These are phyloP conservation scores for Fraxinus nigra DNA, from an alignment of 305 asterid genomes.

Conservation along the genomic window DNA sequence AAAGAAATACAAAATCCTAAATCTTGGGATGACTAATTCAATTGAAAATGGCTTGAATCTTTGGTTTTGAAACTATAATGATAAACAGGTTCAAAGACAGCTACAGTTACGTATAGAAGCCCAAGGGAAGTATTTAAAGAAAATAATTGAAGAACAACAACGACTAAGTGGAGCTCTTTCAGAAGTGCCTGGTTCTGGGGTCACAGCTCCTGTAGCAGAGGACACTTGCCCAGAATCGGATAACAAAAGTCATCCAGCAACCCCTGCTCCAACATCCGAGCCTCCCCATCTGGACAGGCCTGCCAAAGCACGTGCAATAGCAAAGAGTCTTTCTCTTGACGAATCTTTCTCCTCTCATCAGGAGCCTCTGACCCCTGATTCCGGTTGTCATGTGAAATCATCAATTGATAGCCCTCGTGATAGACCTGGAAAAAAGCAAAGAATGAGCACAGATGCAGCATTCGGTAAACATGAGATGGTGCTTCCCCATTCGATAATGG, in stretches of 20 bases:
- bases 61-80: not conserved
- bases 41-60: not conserved
- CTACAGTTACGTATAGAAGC: slow-evolving; percentile 93
- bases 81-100: slow-evolving; percentile 83
- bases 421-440: slow-evolving; percentile 55
- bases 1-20: not conserved
- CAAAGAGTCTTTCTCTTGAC: slow-evolving; percentile 60
- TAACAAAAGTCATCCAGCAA: slow-evolving; percentile 63
- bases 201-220: slow-evolving; percentile 38
- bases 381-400: slow-evolving; percentile 49
- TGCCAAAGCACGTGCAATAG: slow-evolving; percentile 39
- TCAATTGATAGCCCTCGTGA: slow-evolving; percentile 48
- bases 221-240: slow-evolving; percentile 50
- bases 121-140: slow-evolving; percentile 92
- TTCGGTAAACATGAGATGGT: slow-evolving; percentile 42
- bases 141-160: slow-evolving; percentile 93
- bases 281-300: slow-evolving; percentile 55
- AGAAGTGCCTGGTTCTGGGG: slow-evolving; percentile 57
- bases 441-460: slow-evolving; percentile 33
- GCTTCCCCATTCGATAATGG: slow-evolving; percentile 48
- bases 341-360: slow-evolving; percentile 76
- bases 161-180: slow-evolving; percentile 72
- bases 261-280: slow-evolving; percentile 81
- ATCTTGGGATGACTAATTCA: not conserved
- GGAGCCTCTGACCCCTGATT: slow-evolving; percentile 86